Evolutionary conservation across 2,329 filamentous ascomycete species (phyloP).

Genomic region (Hymenoscyphus occultus): DNA sequence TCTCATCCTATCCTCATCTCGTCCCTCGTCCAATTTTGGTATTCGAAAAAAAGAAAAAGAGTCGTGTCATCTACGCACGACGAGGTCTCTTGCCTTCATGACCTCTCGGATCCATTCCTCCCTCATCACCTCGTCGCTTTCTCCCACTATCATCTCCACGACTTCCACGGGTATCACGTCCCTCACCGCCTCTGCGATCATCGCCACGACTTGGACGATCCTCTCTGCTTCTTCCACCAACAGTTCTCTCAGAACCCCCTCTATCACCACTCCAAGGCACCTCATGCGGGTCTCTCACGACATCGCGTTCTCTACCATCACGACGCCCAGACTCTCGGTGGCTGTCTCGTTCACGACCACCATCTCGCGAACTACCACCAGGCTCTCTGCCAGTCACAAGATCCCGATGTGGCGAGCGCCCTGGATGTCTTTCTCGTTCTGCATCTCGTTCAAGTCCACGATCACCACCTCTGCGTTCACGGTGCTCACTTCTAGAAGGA

Average conservation of each 20-base stretch:
- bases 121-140: conserved; percentile 35
- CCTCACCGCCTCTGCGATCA: conserved; percentile 25
- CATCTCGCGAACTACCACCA: conserved; percentile 9
- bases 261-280: conserved; percentile 26
- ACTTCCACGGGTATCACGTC: conserved; percentile 29
- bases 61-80: conserved; percentile 18
- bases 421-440: conserved; percentile 26
- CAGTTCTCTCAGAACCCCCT: conserved; percentile 18
- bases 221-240: conserved; percentile 22
- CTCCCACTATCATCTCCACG: conserved; percentile 25
- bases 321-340: conserved; percentile 27
- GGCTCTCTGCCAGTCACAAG: conserved; percentile 12
- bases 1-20: neutral
- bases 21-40: neutral
- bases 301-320: conserved; percentile 27
- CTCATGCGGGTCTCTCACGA: conserved; percentile 25
- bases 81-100: conserved; percentile 33
- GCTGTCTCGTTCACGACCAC: conserved; percentile 14
- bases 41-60: neutral
- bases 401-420: conserved; percentile 19
- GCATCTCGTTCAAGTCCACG: conserved; percentile 26
- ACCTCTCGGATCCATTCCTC: conserved; percentile 32
- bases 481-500: conserved; percentile 28
- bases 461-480: conserved; percentile 27
- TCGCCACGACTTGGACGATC: conserved; percentile 23